Evolutionary conservation across 1,284 basidiomycete species (phyloP).

Genomic region (Heterobasidion occidentale): DNA sequence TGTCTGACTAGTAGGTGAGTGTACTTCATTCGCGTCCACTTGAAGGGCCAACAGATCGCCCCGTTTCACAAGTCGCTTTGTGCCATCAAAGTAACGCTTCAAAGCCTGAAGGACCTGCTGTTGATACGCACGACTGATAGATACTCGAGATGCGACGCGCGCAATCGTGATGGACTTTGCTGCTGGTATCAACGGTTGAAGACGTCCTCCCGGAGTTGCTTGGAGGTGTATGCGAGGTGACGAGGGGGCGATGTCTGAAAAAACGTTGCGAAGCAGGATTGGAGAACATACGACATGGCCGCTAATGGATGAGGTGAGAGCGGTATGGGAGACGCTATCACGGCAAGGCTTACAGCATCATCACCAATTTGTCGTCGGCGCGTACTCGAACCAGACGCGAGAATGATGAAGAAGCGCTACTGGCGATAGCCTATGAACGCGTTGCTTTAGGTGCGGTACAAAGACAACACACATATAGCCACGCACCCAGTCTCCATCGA

Average conservation of each 20-base stretch:
- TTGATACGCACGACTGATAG: conserved; percentile 72
- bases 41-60: conserved; percentile 79
- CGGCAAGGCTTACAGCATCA: conserved; percentile 19
- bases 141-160: conserved; percentile 76
- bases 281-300: conserved; percentile 41
- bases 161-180: conserved; percentile 75
- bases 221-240: conserved; percentile 27
- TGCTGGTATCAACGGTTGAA: conserved; percentile 56
- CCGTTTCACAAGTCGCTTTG: conserved; percentile 60
- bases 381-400: conserved; percentile 47
- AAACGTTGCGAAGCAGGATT: conserved; percentile 49
- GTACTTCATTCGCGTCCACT: conserved; percentile 48
- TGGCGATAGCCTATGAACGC: conserved; percentile 7
- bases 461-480: background rate
- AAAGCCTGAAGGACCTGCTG: conserved; percentile 62
- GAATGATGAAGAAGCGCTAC: conserved; percentile 3
- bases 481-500: conserved; percentile 86
- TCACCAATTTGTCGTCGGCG: conserved; percentile 39
- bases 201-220: conserved; percentile 47
- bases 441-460: background rate
- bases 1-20: conserved; percentile 23
- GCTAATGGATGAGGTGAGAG: conserved; percentile 17
- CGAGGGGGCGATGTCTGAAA: conserved; percentile 16
- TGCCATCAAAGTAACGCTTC: conserved; percentile 55
- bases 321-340: background rate